phyloP scores from a whole-genome alignment of 192 early-diverging fungal genomes.

The Entophlyctis luteolus region DNA sequence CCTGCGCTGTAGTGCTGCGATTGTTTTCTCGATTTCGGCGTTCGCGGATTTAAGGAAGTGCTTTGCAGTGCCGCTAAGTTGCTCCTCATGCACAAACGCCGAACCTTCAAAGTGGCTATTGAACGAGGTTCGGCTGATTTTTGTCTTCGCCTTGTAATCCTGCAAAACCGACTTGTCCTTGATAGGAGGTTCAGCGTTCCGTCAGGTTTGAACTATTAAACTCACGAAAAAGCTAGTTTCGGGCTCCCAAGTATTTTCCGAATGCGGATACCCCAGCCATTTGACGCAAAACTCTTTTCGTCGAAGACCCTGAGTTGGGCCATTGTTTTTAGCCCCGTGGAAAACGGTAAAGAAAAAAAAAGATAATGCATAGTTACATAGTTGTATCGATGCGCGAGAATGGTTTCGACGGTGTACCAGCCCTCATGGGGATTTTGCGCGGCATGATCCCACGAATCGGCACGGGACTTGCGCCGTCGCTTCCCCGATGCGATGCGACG shows the following conservation, averaged over 20 bases:
- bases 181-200: background rate
- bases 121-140: too few relatives aligned
- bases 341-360: background rate
- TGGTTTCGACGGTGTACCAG: background rate
- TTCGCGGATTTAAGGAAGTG: background rate
- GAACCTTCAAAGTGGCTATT: too few relatives aligned
- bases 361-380: background rate
- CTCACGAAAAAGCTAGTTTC: background rate
- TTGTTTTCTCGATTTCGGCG: background rate
- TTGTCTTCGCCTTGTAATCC: background rate
- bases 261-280: background rate
- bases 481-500: background rate
- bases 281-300: background rate
- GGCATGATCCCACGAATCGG: too few relatives aligned
- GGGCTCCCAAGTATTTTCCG: slow-evolving; percentile 3
- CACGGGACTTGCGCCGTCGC: background rate
- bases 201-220: background rate
- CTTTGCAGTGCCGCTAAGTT: background rate
- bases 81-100: too few relatives aligned
- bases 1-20: background rate
- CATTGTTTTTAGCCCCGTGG: background rate
- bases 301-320: background rate
- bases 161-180: background rate
- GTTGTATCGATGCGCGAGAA: background rate
- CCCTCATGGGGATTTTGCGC: background rate